A percentile compares a stretch with the other conserved stretches of the same genome.
Evolutionary conservation across 1,284 basidiomycete genomes (phyloP).

Genomic region (Fomitopsis betulina): DNA sequence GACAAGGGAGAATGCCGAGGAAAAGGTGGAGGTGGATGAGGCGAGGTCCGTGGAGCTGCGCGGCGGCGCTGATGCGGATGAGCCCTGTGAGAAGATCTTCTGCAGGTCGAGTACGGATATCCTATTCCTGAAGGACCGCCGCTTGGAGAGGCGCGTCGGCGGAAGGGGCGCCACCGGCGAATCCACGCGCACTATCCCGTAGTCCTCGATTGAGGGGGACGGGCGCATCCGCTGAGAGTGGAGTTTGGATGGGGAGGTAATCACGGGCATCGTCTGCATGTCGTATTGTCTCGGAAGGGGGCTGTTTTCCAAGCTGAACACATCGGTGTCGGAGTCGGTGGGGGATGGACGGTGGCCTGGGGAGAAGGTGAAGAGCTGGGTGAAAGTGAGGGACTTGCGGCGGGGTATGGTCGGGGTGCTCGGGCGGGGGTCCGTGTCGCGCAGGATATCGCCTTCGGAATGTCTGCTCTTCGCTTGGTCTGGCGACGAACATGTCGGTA

Average conservation of each 20-base stretch:
- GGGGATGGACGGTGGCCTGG: constrained; percentile 6
- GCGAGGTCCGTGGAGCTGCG: not conserved
- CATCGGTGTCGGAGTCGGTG: constrained; percentile 3
- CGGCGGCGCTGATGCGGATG: constrained; percentile 1
- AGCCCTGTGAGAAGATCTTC: constrained; percentile 19
- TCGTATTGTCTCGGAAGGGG: not conserved
- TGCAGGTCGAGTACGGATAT: constrained; percentile 29
- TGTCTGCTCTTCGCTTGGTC: not conserved
- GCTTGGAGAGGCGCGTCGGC: constrained; percentile 15
- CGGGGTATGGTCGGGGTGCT: not conserved
- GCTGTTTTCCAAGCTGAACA: not conserved
- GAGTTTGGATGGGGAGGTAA: constrained; percentile 5
- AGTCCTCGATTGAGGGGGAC: constrained; percentile 19
- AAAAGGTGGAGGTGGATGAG: not conserved
- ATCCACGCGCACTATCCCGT: constrained; percentile 4
- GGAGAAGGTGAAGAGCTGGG: constrained; percentile 10
- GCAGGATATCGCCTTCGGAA: not conserved
- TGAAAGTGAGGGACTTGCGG: constrained; percentile 8
- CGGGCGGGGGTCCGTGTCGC: not conserved
- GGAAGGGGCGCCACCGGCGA: constrained; percentile 3
- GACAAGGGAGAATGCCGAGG: not conserved
- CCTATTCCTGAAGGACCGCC: constrained; percentile 26
- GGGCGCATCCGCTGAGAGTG: constrained; percentile 9
- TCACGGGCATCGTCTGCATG: constrained; percentile 2
- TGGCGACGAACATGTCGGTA: not conserved